Conservation (phyloP, 129 eudicot species). For the Saposhnikovia divaricata region DNA sequence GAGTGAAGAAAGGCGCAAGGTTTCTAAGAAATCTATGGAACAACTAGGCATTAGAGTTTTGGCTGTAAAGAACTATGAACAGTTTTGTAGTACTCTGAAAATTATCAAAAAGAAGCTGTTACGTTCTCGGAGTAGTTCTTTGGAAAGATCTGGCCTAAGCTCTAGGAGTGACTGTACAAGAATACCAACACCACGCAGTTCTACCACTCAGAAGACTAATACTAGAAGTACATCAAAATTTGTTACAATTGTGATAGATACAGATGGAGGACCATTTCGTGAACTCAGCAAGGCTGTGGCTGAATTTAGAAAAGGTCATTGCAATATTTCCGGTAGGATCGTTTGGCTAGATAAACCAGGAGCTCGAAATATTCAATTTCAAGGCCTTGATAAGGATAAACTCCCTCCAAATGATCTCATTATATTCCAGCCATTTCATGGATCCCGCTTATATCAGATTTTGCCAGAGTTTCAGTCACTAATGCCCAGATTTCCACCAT, state of each 20-base stretch:
- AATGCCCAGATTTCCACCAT: background rate
- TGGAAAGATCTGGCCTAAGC: constrained; percentile 21
- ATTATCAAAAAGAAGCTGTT: constrained; percentile 23
- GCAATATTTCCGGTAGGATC: constrained; percentile 18
- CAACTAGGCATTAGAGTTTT: constrained; percentile 43
- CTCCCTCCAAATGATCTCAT: constrained; percentile 52
- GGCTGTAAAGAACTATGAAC: constrained; percentile 23
- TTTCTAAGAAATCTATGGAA: constrained; percentile 28
- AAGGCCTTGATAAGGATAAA: constrained; percentile 40
- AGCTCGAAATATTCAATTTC: constrained; percentile 22
- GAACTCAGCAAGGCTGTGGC: constrained; percentile 47
- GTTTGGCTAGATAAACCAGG: constrained; percentile 53
- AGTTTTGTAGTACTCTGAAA: constrained; percentile 38
- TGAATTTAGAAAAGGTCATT: constrained; percentile 46
- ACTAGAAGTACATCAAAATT: constrained; percentile 7
- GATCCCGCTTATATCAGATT: constrained; percentile 46
- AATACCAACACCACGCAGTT: constrained; percentile 4
- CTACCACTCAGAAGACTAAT: constrained; percentile 11
- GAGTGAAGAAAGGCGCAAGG: constrained; percentile 35
- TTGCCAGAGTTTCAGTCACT: constrained; percentile 44
- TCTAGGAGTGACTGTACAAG: background rate
- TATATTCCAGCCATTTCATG: constrained; percentile 58
- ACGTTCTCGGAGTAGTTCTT: constrained; percentile 10
- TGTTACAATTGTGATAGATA: constrained; percentile 45
- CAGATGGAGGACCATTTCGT: constrained; percentile 35